Evolutionary conservation across 2,329 filamentous ascomycete species (phyloP), one percentile per base, ranked within the genome.

Genomic region (Alternaria panax): DNA sequence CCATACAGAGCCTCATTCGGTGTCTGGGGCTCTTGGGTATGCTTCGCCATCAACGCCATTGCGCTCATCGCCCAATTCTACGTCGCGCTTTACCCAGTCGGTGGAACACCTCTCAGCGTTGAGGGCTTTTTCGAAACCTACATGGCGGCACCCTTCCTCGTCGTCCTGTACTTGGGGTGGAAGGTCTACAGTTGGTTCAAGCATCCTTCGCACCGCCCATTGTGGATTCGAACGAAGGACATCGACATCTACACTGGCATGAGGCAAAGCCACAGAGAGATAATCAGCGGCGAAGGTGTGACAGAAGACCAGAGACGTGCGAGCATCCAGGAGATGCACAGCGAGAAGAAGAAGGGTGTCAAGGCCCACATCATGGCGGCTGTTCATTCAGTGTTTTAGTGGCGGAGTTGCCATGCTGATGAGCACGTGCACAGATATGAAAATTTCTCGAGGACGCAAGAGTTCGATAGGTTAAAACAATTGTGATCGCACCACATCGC

Each of bases 81-180:
- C 68, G 77, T 64, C 47, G 58, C 59, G n/a, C 38, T 72, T 34
- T 69, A 72, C 60, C 72, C 72, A 36, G 63, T 72, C 16, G 67
- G 69, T 20, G 64, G 63, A 25, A 30, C 67, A 7, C 76, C 74
- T 48, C 60, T 59, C 41, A 68, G 75, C 36, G 78, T 75, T 1
- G 65, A 80, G 59, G 59, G 45, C 32, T 83, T 83, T 72, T 83
- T 83, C 69, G 57, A 78, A 53, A 70, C 68, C 43, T 83, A 81
- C 62, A 77, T 83, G 8, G 80, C 81, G n/a, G 66, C 69, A 4
- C 79, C 69, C 7, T 80, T 81, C 46, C 82, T 79, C 66, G 57
- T 80, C 4, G 71, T 73, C 14, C 76, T 84, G 12, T 91, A 85
- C 69, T 57, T 85, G 22, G 59, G 68, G 46, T 81, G 79, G 79